Evolutionary conservation across 2,329 filamentous ascomycete genomes (phyloP).

Genomic region (Colletotrichum salicis): DNA sequence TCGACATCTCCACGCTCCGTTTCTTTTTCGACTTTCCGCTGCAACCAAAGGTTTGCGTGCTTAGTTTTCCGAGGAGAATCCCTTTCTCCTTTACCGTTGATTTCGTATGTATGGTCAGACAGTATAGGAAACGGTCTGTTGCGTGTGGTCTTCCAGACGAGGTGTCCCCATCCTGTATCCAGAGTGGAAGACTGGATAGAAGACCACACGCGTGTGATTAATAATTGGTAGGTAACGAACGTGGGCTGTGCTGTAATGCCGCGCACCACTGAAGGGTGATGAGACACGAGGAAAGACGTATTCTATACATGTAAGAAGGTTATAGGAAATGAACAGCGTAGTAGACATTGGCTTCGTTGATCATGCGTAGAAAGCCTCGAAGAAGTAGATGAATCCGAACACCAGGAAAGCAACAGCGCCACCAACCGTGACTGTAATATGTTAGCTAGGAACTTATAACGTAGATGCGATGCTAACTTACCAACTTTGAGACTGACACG

Average conservation of each 20-base stretch:
- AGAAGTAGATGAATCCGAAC: slow-evolving; percentile 91
- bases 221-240: slow-evolving; percentile 11
- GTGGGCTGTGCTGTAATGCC: background rate
- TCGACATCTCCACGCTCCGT: background rate
- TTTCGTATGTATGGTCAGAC: slow-evolving; percentile 17
- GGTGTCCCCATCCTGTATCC: background rate
- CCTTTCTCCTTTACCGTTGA: background rate
- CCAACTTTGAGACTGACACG: slow-evolving; percentile 94
- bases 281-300: slow-evolving; percentile 11
- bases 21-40: slow-evolving; percentile 11
- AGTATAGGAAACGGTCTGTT: slow-evolving; percentile 8
- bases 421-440: slow-evolving; percentile 82
- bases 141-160: slow-evolving; percentile 15
- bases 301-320: slow-evolving; percentile 23
- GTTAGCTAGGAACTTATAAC: slow-evolving; percentile 38
- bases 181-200: background rate
- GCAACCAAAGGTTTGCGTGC: slow-evolving; percentile 10
- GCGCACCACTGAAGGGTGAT: background rate
- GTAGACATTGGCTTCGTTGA: background rate
- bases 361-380: slow-evolving; percentile 77
- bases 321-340: background rate
- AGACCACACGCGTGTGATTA: slow-evolving; percentile 13
- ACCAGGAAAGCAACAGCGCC: slow-evolving; percentile 90
- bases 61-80: background rate
- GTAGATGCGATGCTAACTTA: slow-evolving; percentile 64